These are phyloP conservation scores for maize (Zea mays) DNA, from an alignment of 176 grass and related monocot genomes.

Conservation along the genomic window DNA sequence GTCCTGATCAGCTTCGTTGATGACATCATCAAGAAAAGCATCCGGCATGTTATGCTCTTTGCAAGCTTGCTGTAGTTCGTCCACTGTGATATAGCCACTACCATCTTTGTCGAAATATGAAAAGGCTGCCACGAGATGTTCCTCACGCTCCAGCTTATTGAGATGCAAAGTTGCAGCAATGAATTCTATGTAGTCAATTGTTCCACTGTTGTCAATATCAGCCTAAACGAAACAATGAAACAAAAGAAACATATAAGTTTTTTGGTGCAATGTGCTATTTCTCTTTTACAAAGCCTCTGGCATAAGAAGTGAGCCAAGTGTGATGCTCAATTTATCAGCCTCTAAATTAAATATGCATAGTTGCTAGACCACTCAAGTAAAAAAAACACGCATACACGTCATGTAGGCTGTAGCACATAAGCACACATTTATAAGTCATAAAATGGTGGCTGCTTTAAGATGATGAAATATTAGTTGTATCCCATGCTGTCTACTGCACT, in stretches of 20 bases:
- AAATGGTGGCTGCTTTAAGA: conserved; percentile 9
- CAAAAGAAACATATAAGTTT: conserved; percentile 28
- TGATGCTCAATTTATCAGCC: conserved; percentile 18
- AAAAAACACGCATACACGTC: background rate
- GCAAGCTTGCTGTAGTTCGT: conserved; percentile 96
- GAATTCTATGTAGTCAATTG: conserved; percentile 97
- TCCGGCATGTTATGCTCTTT: conserved; percentile 97
- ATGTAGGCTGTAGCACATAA: background rate
- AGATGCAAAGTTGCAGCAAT: conserved; percentile 99
- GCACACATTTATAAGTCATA: background rate
- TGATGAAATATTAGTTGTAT: background rate
- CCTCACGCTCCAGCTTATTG: conserved; percentile 94
- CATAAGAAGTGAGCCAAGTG: conserved; percentile 11
- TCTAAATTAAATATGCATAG: conserved; percentile 19
- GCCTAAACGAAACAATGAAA: conserved; percentile 52
- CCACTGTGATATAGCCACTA: conserved; percentile 97
- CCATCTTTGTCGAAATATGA: conserved; percentile 98
- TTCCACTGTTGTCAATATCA: conserved; percentile 95
- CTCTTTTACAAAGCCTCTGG: conserved; percentile 11
- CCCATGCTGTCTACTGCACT: background rate
- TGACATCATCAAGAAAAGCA: conserved; percentile 94
- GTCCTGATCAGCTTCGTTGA: conserved; percentile 95
- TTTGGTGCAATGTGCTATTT: conserved; percentile 11
- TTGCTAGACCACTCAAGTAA: conserved; percentile 13
- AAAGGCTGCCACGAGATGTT: conserved; percentile 93